These are phyloP conservation scores for Podospora bellae-mahoneyi DNA, from an alignment of 495 filamentous ascomycete species.

Conservation along the genomic window DNA sequence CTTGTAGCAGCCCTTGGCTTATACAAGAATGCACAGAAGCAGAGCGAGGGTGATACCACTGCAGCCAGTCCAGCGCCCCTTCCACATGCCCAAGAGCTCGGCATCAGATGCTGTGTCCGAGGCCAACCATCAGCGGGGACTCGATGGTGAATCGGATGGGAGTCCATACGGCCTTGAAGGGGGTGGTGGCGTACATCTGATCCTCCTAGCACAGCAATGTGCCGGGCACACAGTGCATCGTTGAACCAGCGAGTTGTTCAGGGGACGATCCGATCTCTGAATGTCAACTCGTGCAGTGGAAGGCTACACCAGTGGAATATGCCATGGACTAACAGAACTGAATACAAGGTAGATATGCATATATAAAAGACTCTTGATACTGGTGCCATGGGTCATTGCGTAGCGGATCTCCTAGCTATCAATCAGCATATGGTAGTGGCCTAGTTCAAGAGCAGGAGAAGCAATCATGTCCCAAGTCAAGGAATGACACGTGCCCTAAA, in stretches of 20 bases:
- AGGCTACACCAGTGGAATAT: not conserved
- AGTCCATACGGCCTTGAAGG: not conserved
- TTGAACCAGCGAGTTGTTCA: not conserved
- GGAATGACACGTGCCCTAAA: no score
- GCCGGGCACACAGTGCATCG: not conserved
- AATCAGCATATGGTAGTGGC: not conserved
- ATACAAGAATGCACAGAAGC: not conserved
- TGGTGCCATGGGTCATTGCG: not conserved
- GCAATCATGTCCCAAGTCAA: no score
- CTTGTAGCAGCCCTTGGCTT: not conserved
- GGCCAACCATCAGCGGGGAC: not conserved
- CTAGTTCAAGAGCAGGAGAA: not conserved
- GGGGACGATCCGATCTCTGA: not conserved
- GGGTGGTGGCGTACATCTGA: no score
- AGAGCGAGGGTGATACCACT: not conserved
- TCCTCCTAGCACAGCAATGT: not conserved
- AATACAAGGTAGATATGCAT: not conserved
- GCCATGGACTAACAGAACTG: not conserved
- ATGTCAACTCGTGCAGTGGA: not conserved
- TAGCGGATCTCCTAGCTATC: no score
- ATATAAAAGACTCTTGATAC: not conserved
- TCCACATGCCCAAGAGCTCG: not conserved
- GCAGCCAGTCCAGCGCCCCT: not conserved
- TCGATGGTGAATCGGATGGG: not conserved
- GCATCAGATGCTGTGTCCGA: not conserved